Conservation (phyloP, 345 rosid genomes). For the Orychophragmus violaceus region DNA sequence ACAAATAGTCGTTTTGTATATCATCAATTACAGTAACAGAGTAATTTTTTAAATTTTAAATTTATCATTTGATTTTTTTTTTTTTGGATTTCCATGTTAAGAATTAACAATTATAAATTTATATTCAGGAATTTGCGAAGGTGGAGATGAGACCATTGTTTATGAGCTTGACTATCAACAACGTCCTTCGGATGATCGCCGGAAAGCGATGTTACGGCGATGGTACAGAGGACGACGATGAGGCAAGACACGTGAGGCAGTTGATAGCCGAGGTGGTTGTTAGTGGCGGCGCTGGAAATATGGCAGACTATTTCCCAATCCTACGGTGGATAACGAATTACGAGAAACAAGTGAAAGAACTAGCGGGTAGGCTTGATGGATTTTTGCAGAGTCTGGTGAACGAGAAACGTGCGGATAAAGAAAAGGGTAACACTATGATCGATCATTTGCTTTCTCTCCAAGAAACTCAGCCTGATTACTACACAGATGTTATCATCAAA, state of each 20-base stretch:
- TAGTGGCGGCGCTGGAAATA: slow-evolving; percentile 27
- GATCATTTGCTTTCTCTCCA: slow-evolving; percentile 51
- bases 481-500: slow-evolving; percentile 45
- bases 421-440: slow-evolving; percentile 34
- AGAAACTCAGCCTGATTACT: slow-evolving; percentile 40
- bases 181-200: slow-evolving; percentile 38
- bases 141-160: slow-evolving; percentile 37
- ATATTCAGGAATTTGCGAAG: slow-evolving; percentile 24
- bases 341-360: slow-evolving; percentile 24
- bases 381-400: slow-evolving; percentile 43
- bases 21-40: not conserved
- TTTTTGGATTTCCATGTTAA: too few species aligned
- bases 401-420: slow-evolving; percentile 25
- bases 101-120: too few species aligned
- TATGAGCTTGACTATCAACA: slow-evolving; percentile 32
- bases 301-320: slow-evolving; percentile 38
- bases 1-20: not conserved
- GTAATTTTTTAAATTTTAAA: not conserved
- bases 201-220: slow-evolving; percentile 50
- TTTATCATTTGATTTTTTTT: too few species aligned
- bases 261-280: slow-evolving; percentile 26
- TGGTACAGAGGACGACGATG: slow-evolving; percentile 25
- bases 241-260: slow-evolving; percentile 35
- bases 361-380: slow-evolving; percentile 18
- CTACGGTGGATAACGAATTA: slow-evolving; percentile 36